phyloP scores from a whole-genome alignment of 2,329 filamentous ascomycete species.

The Cadophora sp. region DNA sequence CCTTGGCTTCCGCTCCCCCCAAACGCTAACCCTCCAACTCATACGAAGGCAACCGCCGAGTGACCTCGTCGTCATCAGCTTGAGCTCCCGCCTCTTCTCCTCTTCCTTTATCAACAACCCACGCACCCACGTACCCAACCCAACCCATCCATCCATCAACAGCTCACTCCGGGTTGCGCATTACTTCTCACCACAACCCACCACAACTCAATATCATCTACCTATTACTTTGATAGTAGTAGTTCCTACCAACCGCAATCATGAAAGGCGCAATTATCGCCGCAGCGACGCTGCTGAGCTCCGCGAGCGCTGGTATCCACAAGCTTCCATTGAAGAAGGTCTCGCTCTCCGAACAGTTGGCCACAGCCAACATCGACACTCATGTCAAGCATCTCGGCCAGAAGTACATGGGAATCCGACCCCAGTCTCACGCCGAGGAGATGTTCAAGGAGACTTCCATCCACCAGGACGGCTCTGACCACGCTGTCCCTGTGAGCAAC shows the following conservation, averaged over 20 bases:
- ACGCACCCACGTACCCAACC: too few species aligned
- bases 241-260: slow-evolving; percentile 42
- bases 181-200: slow-evolving; percentile 22
- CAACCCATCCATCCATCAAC: slow-evolving; percentile 25
- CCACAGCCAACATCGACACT: slow-evolving; percentile 79
- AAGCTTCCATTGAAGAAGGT: slow-evolving; percentile 99
- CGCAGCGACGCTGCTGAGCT: slow-evolving; percentile 80
- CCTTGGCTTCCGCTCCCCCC: too few species aligned
- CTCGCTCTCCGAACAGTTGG: slow-evolving; percentile 88
- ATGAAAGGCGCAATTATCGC: slow-evolving; percentile 91
- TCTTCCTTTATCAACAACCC: slow-evolving; percentile 31
- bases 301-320: slow-evolving; percentile 85
- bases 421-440: slow-evolving; percentile 71
- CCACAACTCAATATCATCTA: slow-evolving; percentile 8
- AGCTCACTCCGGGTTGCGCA: slow-evolving; percentile 31
- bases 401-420: slow-evolving; percentile 92
- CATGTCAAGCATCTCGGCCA: slow-evolving; percentile 86
- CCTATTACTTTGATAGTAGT: slow-evolving; percentile 41
- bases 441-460: slow-evolving; percentile 80
- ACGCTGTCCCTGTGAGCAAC: slow-evolving; percentile 91
- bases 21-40: slow-evolving; percentile 22
- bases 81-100: slow-evolving; percentile 4
- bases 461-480: slow-evolving; percentile 67
- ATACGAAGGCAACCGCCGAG: slow-evolving; percentile 16
- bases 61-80: slow-evolving; percentile 17